Evolutionary conservation across 352 stramenopile species (phyloP).

Genomic region (Achlya hypogyna): DNA sequence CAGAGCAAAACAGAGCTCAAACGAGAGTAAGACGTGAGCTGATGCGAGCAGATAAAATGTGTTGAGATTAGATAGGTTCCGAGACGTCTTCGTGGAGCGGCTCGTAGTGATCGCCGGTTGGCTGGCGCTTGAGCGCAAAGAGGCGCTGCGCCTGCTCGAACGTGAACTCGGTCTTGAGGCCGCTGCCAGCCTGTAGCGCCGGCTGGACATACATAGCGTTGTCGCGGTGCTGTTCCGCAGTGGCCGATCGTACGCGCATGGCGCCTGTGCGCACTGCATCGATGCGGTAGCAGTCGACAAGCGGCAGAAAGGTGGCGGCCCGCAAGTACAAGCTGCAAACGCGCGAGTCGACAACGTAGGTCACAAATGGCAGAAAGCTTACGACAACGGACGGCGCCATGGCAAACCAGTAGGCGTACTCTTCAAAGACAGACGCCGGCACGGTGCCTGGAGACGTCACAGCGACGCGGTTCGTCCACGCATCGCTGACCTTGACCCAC

Average conservation of each 20-base stretch:
- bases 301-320: conserved; percentile 50
- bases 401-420: conserved; percentile 27
- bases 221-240: neutral
- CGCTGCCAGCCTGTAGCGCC: neutral
- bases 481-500: conserved; percentile 41
- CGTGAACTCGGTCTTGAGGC: neutral
- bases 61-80: neutral
- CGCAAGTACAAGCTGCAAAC: conserved; percentile 54
- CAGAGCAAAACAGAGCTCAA: too few species aligned
- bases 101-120: neutral
- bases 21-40: too few species aligned
- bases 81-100: neutral
- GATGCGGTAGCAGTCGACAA: conserved; percentile 66
- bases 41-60: neutral
- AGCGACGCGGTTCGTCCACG: neutral
- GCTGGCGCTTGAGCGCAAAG: neutral
- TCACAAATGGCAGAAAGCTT: conserved; percentile 61
- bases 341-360: conserved; percentile 57
- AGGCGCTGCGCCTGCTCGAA: neutral
- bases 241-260: neutral
- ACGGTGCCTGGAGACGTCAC: neutral
- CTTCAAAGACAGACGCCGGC: neutral
- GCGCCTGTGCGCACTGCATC: conserved; percentile 37
- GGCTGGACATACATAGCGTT: conserved; percentile 1
- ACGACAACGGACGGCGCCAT: conserved; percentile 43